Conservation (phyloP, 257 asterid genomes). For the Solanum stenotomum region DNA sequence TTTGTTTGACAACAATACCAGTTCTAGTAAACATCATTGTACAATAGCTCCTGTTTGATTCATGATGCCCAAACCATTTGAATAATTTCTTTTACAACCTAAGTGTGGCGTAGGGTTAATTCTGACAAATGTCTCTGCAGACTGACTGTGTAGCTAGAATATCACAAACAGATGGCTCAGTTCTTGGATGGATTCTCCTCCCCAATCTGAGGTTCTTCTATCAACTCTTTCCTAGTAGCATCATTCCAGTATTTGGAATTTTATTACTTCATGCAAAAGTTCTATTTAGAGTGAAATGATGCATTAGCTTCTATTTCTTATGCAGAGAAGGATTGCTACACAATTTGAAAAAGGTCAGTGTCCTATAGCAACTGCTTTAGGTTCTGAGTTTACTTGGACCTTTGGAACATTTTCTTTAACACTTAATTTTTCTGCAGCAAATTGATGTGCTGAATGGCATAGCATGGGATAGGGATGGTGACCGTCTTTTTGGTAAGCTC, state of each 20-base stretch:
- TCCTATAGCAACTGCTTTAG: background rate
- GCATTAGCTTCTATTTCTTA: background rate
- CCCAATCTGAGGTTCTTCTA: conserved; percentile 54
- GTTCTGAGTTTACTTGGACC: background rate
- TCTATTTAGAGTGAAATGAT: background rate
- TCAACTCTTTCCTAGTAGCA: background rate
- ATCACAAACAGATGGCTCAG: conserved; percentile 50
- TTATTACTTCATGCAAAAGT: background rate
- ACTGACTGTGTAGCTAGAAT: conserved; percentile 93
- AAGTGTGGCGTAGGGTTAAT: background rate
- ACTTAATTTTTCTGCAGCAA: conserved; percentile 22
- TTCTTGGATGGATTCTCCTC: conserved; percentile 86
- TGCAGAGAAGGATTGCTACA: conserved; percentile 48
- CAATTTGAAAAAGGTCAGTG: conserved; percentile 41
- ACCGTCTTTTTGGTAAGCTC: conserved; percentile 65
- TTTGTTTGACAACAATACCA: background rate
- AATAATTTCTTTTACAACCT: background rate
- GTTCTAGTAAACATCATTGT: background rate
- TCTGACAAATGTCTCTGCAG: conserved; percentile 22
- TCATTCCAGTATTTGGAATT: background rate
- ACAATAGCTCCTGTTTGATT: background rate
- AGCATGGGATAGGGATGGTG: conserved; percentile 66
- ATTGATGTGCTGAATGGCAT: conserved; percentile 87
- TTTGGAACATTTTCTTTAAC: conserved; percentile 2
- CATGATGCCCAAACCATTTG: background rate